Conservation (phyloP, 2,329 filamentous ascomycete genomes). For the Colletotrichum aenigma region DNA sequence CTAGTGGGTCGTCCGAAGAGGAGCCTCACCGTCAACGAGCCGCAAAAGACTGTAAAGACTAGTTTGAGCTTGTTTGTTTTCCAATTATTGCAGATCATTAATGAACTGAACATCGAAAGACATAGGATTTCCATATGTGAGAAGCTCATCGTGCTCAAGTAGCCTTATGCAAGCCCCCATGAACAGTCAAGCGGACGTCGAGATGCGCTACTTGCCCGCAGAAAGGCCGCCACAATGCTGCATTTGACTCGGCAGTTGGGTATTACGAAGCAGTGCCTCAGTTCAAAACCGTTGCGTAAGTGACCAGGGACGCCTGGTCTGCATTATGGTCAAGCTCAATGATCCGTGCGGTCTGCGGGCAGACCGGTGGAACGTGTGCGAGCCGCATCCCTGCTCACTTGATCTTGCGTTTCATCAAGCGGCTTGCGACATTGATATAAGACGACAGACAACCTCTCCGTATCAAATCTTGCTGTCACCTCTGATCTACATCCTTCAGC, state of each 20-base stretch:
- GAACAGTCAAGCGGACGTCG: neutral
- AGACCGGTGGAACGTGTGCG: neutral
- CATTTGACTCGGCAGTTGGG: neutral
- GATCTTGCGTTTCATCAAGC: neutral
- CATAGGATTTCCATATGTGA: neutral
- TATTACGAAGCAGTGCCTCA: neutral
- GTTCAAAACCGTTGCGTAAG: neutral
- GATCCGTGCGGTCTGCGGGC: neutral
- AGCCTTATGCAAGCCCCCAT: neutral
- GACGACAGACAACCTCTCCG: neutral
- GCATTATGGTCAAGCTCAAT: neutral
- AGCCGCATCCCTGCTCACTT: slow-evolving; percentile 1
- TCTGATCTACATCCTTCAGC: neutral
- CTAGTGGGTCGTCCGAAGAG: neutral
- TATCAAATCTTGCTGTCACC: neutral
- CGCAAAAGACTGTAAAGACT: neutral
- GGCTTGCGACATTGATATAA: neutral
- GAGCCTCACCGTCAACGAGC: neutral
- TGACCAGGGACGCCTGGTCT: neutral
- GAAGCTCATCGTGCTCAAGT: neutral
- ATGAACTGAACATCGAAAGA: neutral
- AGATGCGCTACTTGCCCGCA: neutral
- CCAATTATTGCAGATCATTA: neutral
- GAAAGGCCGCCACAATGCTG: neutral
- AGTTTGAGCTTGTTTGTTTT: neutral